Evolutionary conservation across 2,329 filamentous ascomycete genomes (phyloP).

Genomic region (Aspergillus spinulosporus): DNA sequence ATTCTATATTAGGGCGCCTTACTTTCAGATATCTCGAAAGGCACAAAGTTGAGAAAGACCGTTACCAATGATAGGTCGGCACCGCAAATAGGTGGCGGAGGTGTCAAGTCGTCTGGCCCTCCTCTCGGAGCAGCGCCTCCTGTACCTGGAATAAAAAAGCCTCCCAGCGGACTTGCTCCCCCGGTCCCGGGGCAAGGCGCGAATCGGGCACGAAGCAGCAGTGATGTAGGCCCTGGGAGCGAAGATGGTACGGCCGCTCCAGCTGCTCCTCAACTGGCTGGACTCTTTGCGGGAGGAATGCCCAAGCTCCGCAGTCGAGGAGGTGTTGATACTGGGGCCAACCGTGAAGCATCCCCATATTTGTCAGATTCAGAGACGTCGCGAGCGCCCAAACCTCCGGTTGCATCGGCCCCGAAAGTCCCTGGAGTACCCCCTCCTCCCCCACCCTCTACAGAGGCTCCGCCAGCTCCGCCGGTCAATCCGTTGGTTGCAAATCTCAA

Average conservation of each 20-base stretch:
- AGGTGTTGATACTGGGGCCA: slow-evolving; percentile 73
- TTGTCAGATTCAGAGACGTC: slow-evolving; percentile 73
- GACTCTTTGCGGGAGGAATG: slow-evolving; percentile 90
- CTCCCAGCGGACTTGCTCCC: slow-evolving; percentile 46
- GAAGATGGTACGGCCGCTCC: slow-evolving; percentile 52
- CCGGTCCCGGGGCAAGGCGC: slow-evolving; percentile 57
- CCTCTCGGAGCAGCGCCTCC: slow-evolving; percentile 65
- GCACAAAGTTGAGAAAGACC: slow-evolving; percentile 75
- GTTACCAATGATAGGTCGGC: slow-evolving; percentile 92
- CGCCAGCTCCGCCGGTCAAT: slow-evolving; percentile 55
- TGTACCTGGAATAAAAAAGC: slow-evolving; percentile 28
- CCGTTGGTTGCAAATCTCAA: slow-evolving; percentile 58
- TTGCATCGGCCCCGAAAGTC: slow-evolving; percentile 43
- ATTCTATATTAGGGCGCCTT: slow-evolving; percentile 69
- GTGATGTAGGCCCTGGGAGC: slow-evolving; percentile 56
- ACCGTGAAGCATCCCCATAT: slow-evolving; percentile 66
- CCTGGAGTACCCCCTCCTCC: slow-evolving; percentile 55
- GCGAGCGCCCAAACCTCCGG: slow-evolving; percentile 35
- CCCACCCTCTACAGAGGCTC: slow-evolving; percentile 51
- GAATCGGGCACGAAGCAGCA: slow-evolving; percentile 78
- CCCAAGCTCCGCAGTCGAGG: slow-evolving; percentile 91
- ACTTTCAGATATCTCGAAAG: slow-evolving; percentile 83
- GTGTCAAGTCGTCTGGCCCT: slow-evolving; percentile 71
- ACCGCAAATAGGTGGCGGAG: slow-evolving; percentile 62
- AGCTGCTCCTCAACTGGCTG: slow-evolving; percentile 75